These are phyloP conservation scores for Elongisporangium undulatum DNA, from an alignment of 352 stramenopile genomes.

Conservation along the genomic window DNA sequence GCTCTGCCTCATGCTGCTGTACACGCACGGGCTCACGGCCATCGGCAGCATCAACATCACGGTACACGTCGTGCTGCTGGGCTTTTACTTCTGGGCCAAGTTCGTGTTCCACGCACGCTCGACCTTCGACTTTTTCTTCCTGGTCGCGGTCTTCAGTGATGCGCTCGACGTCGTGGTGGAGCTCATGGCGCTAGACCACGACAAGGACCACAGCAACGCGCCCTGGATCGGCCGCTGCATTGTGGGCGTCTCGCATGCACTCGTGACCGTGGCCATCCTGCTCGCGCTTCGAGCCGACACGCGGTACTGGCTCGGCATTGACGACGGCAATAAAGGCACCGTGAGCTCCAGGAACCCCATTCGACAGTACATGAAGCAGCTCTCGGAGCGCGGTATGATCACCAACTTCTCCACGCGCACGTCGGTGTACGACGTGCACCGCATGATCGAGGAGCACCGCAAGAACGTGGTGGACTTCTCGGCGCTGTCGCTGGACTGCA, in stretches of 20 bases:
- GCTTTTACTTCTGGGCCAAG: constrained; percentile 81
- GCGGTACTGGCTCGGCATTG: constrained; percentile 79
- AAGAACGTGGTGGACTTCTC: constrained; percentile 84
- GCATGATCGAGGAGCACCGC: constrained; percentile 83
- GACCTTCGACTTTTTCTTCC: constrained; percentile 84
- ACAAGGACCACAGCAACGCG: constrained; percentile 15
- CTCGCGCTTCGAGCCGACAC: constrained; percentile 79
- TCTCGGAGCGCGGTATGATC: constrained; percentile 81
- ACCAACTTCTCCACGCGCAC: constrained; percentile 86
- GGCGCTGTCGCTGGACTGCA: constrained; percentile 60
- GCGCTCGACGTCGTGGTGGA: constrained; percentile 43
- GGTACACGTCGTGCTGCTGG: constrained; percentile 47
- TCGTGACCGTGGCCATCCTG: constrained; percentile 67
- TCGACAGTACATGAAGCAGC: constrained; percentile 64
- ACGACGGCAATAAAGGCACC: constrained; percentile 40
- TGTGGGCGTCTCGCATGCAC: constrained; percentile 43
- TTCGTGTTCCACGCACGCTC: constrained; percentile 68
- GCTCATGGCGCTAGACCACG: constrained; percentile 33
- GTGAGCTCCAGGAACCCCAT: constrained; percentile 45
- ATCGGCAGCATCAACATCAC: constrained; percentile 49
- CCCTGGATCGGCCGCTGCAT: constrained; percentile 41
- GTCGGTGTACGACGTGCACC: constrained; percentile 85
- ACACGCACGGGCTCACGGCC: constrained; percentile 34
- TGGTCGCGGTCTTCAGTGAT: constrained; percentile 43
- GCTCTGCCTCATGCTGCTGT: constrained; percentile 58